phyloP scores from a whole-genome alignment of 768 basidiomycete species.

The Zangia roseola region DNA sequence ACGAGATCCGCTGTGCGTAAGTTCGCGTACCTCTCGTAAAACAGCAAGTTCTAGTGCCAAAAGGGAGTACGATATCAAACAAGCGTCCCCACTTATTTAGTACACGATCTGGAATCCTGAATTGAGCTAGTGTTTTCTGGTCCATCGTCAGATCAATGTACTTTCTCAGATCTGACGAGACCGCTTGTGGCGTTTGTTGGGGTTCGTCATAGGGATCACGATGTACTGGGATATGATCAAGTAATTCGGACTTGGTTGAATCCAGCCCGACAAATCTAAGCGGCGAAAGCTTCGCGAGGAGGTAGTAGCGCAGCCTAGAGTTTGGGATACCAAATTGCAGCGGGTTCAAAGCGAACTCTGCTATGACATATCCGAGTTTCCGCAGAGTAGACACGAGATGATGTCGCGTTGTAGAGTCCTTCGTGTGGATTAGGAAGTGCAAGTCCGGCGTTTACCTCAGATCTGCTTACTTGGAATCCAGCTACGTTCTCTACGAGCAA shows the following conservation, averaged over 20 bases:
- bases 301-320: conserved; percentile 77
- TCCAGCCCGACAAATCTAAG: conserved; percentile 35
- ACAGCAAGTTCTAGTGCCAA: conserved; percentile 64
- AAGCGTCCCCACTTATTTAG: conserved; percentile 73
- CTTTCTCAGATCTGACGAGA: conserved; percentile 7
- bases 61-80: conserved; percentile 76
- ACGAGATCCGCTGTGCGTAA: neutral
- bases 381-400: conserved; percentile 52
- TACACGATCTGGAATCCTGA: conserved; percentile 57
- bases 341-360: conserved; percentile 71
- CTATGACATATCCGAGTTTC: conserved; percentile 51
- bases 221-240: conserved; percentile 56
- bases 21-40: conserved; percentile 65
- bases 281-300: conserved; percentile 59
- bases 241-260: conserved; percentile 29
- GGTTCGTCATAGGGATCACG: conserved; percentile 21
- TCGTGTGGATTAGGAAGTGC: conserved; percentile 6
- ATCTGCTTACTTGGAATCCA: conserved; percentile 67
- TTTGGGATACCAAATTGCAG: conserved; percentile 81
- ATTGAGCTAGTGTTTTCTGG: conserved; percentile 21
- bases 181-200: neutral
- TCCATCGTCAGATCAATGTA: conserved; percentile 12
- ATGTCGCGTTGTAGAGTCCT: conserved; percentile 66
- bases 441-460: neutral
- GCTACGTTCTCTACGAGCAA: conserved; percentile 80